Evolutionary conservation across 306 rosid species (phyloP), one percentile per base, ranked within the genome.

Genomic region (Abrus pulchellus): DNA sequence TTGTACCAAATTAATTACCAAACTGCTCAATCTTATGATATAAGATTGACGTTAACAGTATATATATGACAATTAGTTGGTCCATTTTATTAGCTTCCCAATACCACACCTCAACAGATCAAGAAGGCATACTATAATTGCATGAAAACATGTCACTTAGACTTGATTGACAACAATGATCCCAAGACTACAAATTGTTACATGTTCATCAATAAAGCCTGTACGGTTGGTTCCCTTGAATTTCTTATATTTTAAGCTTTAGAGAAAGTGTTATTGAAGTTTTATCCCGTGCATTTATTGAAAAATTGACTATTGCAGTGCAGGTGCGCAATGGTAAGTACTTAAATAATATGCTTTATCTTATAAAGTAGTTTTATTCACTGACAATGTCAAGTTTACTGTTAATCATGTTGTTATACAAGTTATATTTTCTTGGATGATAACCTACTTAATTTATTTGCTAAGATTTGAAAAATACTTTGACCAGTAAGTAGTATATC

Each of bases 111-210:
- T 1, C 87, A 47, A 59, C 88, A 93, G 85, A 84, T 93, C 1
- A 93, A 87, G 75, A 93, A 88, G 76, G 97, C 97, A 12, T 93
- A 91, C 70, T 91, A 93, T 68, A 83, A 91, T 74, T 93, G 97
- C 84, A 93, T 93, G 97, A 91, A 93, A 76, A 82, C 93, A 75
- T 93, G 97, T 74, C 97, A 93, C 85, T 97, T 97, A 1, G 97
- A 93, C 53, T 84, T 93, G 89, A 93, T 92, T 79, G 93, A 93
- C 59, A 75, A 91, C 45, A 80, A 91, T 50, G 80, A 89, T 86
- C 84, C 74, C n/a, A 90, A 93, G 74, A 83, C 88, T 67, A 93
- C 90, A 4, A 93, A 93, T 85, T 91, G 91, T 84, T 93, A 94
- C 85, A 91, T 90, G 84, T 93, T 93, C 84, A 88, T 91, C 73